Evolutionary conservation across 1,284 basidiomycete genomes (phyloP), one percentile per base, ranked within the genome.

Genomic region (Inonotus hispidus): DNA sequence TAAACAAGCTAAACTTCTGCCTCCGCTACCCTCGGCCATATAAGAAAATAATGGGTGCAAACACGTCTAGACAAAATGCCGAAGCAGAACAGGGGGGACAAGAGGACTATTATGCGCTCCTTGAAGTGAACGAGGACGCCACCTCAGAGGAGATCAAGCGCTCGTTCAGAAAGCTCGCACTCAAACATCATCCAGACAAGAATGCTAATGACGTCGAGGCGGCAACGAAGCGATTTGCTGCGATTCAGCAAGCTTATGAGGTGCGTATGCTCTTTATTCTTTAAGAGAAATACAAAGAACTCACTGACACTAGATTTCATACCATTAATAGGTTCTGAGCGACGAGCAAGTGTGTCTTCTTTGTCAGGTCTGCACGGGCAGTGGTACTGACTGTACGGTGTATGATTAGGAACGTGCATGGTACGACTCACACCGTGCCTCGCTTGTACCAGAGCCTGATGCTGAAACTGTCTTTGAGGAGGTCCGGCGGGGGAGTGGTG

Each of bases 351-450:
- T 93, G 74, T 74, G 83, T 64, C 32, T 45, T 47, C 58, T 19
- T 35, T 43, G 53, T 46, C 21, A 3, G 14, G 21, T 41, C 4
- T 25, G 21, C 5, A 49, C n/a, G 16, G 46, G 37, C 54, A 23
- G 39, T 32, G 32, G 7, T 19, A 54, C 27, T 60, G 55, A 63
- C 60, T 63, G 47, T 47, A 68, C 47, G 66, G 79, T 63, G 47
- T 47, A 68, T 50, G 66, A 79, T 77, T 82, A 95, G 92, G 95
- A 99, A 80, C 81, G 96, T 64, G 95, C 96, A 46, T 99, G 95
- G 92, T 99, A 99, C 72, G 96, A 99, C 72, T 87, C 87, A n/a
- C 95, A 98, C 72, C 84, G 92, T 50, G 88, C 93, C 37, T 89
- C 90, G n/a, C 79, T 94, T 7, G 80, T 81, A 11, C 90, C 92